Evolutionary conservation across 2,329 filamentous ascomycete species (phyloP).

Genomic region (Sarocladium oryzae): DNA sequence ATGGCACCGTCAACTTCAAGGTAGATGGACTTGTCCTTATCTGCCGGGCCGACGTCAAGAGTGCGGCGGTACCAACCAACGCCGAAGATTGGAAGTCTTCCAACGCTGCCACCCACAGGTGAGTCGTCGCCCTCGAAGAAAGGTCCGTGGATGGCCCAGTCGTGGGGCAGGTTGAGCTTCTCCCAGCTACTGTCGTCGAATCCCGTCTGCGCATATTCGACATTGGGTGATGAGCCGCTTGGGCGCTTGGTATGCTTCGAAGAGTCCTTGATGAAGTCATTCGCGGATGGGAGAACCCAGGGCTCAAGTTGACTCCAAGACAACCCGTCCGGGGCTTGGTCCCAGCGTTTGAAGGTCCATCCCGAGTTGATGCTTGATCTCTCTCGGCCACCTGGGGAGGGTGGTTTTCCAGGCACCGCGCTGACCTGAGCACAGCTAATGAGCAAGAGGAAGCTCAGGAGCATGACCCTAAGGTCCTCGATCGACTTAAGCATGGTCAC

Average conservation of each 20-base stretch:
- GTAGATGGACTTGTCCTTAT: slow-evolving; percentile 32
- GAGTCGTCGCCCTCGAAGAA: slow-evolving; percentile 30
- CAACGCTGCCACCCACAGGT: slow-evolving; percentile 31
- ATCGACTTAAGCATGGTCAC: background rate
- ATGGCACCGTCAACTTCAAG: slow-evolving; percentile 46
- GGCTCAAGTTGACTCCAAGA: slow-evolving; percentile 27
- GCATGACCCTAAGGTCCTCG: background rate
- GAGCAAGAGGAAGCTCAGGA: background rate
- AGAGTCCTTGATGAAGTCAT: slow-evolving; percentile 30
- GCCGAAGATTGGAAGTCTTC: slow-evolving; percentile 42
- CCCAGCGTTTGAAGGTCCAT: slow-evolving; percentile 32
- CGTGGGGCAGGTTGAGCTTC: slow-evolving; percentile 36
- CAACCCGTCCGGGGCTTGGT: slow-evolving; percentile 28
- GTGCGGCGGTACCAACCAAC: slow-evolving; percentile 46
- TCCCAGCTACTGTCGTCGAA: slow-evolving; percentile 38
- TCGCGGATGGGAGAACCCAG: slow-evolving; percentile 35
- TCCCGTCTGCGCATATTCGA: slow-evolving; percentile 23
- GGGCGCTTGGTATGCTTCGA: slow-evolving; percentile 24
- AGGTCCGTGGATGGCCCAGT: slow-evolving; percentile 42
- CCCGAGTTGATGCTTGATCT: slow-evolving; percentile 26
- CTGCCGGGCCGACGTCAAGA: slow-evolving; percentile 23
- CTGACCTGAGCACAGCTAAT: background rate
- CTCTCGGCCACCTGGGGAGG: slow-evolving; percentile 13
- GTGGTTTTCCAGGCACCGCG: background rate
- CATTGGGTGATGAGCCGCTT: slow-evolving; percentile 18